These are phyloP conservation scores for Babesia caballi DNA, from an alignment of 169 alveolate genomes.

Conservation along the genomic window DNA sequence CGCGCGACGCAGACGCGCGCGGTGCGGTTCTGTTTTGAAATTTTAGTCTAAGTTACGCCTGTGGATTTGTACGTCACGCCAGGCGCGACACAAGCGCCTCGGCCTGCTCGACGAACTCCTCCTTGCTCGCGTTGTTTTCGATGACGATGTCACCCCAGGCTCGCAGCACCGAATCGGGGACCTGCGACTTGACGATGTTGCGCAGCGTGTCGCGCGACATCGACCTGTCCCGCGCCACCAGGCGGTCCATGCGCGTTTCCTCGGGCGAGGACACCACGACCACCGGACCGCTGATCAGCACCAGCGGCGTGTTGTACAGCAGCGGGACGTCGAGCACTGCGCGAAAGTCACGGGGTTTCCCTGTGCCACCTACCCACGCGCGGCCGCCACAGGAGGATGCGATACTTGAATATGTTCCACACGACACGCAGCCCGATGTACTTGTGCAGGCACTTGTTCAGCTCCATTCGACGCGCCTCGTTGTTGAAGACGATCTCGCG, in stretches of 20 bases:
- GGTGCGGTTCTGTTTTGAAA: too few species aligned
- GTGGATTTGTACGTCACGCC: background rate
- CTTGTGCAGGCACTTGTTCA: constrained; percentile 70
- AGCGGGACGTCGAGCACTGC: constrained; percentile 77
- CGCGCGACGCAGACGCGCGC: background rate
- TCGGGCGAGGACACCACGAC: constrained; percentile 67
- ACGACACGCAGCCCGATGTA: constrained; percentile 67
- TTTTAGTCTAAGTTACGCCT: too few species aligned
- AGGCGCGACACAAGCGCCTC: background rate
- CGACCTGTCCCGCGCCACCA: constrained; percentile 62
- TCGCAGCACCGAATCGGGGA: constrained; percentile 27
- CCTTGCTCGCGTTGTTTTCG: constrained; percentile 29
- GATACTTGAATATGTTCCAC: constrained; percentile 71
- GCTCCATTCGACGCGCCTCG: constrained; percentile 64
- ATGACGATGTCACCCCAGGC: constrained; percentile 60
- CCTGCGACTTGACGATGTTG: constrained; percentile 69
- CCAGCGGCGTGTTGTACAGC: constrained; percentile 73
- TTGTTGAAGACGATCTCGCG: constrained; percentile 73
- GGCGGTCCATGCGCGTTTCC: constrained; percentile 67
- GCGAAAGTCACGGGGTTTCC: background rate
- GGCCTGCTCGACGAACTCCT: constrained; percentile 8
- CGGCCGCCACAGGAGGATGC: constrained; percentile 51
- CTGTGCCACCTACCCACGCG: constrained; percentile 23
- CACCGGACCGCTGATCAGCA: constrained; percentile 70
- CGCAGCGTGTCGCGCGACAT: constrained; percentile 65